Evolutionary conservation across 1,284 basidiomycete genomes (phyloP), one percentile per base, ranked within the genome.

Genomic region (Tilletia caries): DNA sequence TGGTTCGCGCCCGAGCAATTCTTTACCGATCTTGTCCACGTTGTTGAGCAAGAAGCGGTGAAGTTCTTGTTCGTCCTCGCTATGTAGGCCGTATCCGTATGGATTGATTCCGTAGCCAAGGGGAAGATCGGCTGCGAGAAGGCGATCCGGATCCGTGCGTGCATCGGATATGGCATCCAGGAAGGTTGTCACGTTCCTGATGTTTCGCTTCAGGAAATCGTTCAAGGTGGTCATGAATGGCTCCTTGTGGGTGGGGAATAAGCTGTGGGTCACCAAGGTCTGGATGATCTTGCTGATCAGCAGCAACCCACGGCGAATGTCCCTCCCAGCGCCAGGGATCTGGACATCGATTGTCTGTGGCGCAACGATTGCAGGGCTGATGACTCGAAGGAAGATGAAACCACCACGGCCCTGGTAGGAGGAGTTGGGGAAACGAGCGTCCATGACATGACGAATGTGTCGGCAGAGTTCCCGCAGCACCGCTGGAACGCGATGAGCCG

Each of bases 291-390:
- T 81, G 69, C 74, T 75, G 70, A 81, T 76, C 52, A 81, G 65
- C 41, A 81, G 73, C 34, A 81, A 52, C 8, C 79, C 79, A 20
- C 78, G 69, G 20, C 78, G 75, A 1, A 79, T 68, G 50, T 79
- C 79, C 50, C 74, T 76, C 62, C 73, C 73, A 1, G 76, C 72
- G 1, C 73, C 75, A 0, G 77, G 75, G 12, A 81, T 70, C 60
- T 81, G 77, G 72, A 81, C 75, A 62, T 81, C 79, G 72, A 81
- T 81, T 66, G 76, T 77, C 67, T 79, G 74, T 4, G 79, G 79
- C 43, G 79, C 75, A 5, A 79, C 79, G 13, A 81, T 74, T 13
- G 77, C 79, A 1, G 79, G 79, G 46, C 73, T 77, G 71, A 81
- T 81, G 71, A 81, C 78, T 37, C 79, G 75, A 33, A 81, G 71